Evolutionary conservation across 441 rosid genomes (phyloP).

Genomic region (Syzygium syzygioides): DNA sequence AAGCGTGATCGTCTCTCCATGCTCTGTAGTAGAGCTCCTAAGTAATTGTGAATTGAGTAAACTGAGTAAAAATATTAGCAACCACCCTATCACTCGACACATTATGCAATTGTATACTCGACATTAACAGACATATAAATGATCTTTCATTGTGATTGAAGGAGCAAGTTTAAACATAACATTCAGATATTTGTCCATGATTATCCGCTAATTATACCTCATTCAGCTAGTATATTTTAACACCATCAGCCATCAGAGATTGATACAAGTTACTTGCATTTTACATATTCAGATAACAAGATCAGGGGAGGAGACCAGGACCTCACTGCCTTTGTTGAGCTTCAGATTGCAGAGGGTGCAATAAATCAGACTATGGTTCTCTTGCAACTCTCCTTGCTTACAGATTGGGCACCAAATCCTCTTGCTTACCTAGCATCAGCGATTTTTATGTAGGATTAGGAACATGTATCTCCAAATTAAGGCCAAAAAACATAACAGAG

Average conservation of each 20-base stretch:
- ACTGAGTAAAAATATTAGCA: neutral
- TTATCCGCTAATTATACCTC: neutral
- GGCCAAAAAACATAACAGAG: neutral
- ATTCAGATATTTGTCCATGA: neutral
- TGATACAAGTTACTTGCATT: neutral
- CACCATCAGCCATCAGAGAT: neutral
- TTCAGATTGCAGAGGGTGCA: slow-evolving; percentile 62
- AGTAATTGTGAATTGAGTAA: neutral
- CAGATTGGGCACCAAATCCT: slow-evolving; percentile 90
- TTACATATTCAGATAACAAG: neutral
- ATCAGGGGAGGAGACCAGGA: slow-evolving; percentile 2
- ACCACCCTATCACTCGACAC: neutral
- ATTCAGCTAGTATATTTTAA: neutral
- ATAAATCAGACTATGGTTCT: slow-evolving; percentile 40
- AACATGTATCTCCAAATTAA: neutral
- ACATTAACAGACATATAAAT: neutral
- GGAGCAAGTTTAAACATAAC: neutral
- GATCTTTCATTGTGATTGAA: neutral
- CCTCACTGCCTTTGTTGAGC: slow-evolving; percentile 71
- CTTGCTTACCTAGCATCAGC: slow-evolving; percentile 31
- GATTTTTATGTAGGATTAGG: neutral
- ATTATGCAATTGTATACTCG: neutral
- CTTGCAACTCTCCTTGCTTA: slow-evolving; percentile 69
- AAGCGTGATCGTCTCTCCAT: neutral
- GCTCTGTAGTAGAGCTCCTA: neutral